Base-by-base conservation (phyloP, 73 alveolate genomes). In the Uronychia setigera region DNA sequence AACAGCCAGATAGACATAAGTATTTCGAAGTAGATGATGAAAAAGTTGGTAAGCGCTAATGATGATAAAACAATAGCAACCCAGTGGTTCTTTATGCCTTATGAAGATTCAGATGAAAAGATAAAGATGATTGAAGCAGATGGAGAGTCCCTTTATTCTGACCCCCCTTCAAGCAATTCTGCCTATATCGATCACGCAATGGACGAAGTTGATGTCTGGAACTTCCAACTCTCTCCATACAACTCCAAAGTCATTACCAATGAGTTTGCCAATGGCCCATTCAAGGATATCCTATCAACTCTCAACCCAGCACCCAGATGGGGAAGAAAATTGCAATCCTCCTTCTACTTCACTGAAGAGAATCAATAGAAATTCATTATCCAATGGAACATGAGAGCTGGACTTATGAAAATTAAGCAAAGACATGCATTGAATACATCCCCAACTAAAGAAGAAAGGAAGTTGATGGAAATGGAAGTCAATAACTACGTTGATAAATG, bases 81-180 rank as follows among this genome's bases (percentile, higher is more conserved):
- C 1, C 26, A 78, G 14, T 46, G 67, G 67, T 30, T n/a, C 32
- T 26, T 58, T 28, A 1, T 80, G 31, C 83, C 87, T 28, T 1
- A 28, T 5, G 88, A 86, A 78, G 92, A 86, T 46, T 33, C 27
- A 33, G 92, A 86, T 35, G 34, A 58, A 1, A 86, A 78, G 34
- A 60, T 80, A 31, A 30, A 29, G 1, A 80, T 28, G 76, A 29
- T 32, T n/a, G 88, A 86, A 14, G 32, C 33, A 1, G 77, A 80
- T 46, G 92, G 92, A 19, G 92, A 86, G 35, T 58, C 59, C 29
- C 35, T 60, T 29, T 86, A 58, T 67, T 32, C 92, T 27, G 82
- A 86, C 79, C 92, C 92, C 1, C 88, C 92, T 11, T 83, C 79
- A 28, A 11, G 85, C 14, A 86, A 86, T 60, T 1, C 32, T 33